Evolutionary conservation across 805 yeast genomes (phyloP).

Genomic region (Lachancea quebecensis): DNA sequence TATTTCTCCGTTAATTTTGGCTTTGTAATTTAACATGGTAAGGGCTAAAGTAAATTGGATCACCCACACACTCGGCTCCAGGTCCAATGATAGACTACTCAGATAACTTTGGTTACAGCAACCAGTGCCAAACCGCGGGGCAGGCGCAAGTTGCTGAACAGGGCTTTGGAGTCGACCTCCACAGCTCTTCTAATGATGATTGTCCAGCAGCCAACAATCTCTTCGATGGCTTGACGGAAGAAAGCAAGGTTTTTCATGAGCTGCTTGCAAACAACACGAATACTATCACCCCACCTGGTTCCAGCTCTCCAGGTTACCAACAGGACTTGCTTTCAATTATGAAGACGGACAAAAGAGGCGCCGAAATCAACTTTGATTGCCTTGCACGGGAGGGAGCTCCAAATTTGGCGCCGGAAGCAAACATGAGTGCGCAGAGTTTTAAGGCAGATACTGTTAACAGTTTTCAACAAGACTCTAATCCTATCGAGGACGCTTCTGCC

Average conservation of each 20-base stretch:
- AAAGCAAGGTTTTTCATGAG: neutral
- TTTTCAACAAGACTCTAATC: no score
- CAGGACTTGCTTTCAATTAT: neutral
- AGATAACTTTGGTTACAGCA: no score
- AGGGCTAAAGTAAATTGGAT: no score
- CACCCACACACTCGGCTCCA: no score
- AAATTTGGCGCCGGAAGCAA: no score
- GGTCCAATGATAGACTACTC: no score
- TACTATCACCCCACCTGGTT: neutral
- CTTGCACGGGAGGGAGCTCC: no score
- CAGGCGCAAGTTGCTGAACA: neutral
- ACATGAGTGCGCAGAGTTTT: no score
- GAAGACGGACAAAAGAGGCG: neutral
- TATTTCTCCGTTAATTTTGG: no score
- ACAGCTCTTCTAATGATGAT: neutral
- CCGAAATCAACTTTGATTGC: neutral
- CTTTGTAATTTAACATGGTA: no score
- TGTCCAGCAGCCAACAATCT: neutral
- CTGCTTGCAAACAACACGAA: neutral
- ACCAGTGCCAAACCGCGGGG: no score
- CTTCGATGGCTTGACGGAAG: neutral
- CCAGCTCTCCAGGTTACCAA: neutral
- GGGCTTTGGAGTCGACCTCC: neutral
- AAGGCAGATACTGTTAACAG: no score
- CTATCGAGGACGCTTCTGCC: constrained; percentile 1